Conservation (phyloP, 306 rosid genomes). For the Lagenaria siceraria region DNA sequence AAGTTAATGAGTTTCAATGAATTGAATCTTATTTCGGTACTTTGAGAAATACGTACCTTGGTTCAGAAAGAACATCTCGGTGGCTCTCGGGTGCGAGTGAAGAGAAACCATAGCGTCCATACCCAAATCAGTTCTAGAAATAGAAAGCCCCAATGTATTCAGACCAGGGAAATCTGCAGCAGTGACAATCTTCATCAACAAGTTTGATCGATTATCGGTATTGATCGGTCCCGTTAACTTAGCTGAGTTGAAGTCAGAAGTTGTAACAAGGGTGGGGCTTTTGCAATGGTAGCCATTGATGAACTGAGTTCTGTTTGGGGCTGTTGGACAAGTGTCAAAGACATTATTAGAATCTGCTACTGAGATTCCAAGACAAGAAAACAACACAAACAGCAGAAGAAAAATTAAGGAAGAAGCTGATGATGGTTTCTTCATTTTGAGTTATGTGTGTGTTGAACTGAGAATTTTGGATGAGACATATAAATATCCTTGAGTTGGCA, state of each 20-base stretch:
- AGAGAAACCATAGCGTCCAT: slow-evolving; percentile 31
- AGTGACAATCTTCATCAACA: slow-evolving; percentile 30
- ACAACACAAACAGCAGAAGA: slow-evolving; percentile 15
- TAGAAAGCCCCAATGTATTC: slow-evolving; percentile 59
- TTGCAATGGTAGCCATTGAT: slow-evolving; percentile 74
- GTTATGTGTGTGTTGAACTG: slow-evolving; percentile 1
- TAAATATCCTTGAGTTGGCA: slow-evolving; percentile 2
- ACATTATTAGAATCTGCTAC: slow-evolving; percentile 37
- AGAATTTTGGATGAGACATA: not conserved
- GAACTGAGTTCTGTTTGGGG: slow-evolving; percentile 25
- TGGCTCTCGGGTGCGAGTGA: slow-evolving; percentile 70
- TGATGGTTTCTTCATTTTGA: slow-evolving; percentile 17
- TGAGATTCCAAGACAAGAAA: slow-evolving; percentile 11
- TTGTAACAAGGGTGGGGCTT: slow-evolving; percentile 20
- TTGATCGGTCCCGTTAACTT: slow-evolving; percentile 31
- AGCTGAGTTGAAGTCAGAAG: slow-evolving; percentile 47
- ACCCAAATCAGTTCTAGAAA: slow-evolving; percentile 46
- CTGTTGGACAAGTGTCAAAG: slow-evolving; percentile 53
- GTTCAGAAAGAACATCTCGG: slow-evolving; percentile 46
- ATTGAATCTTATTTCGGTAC: no score
- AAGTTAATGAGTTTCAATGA: not conserved
- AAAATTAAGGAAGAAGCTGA: slow-evolving; percentile 6
- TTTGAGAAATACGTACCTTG: slow-evolving; percentile 16
- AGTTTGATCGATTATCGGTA: slow-evolving; percentile 18
- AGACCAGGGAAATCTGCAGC: slow-evolving; percentile 56